phyloP scores from a whole-genome alignment of 2,329 filamentous ascomycete genomes.

The Arthrobotrys entomopaga region DNA sequence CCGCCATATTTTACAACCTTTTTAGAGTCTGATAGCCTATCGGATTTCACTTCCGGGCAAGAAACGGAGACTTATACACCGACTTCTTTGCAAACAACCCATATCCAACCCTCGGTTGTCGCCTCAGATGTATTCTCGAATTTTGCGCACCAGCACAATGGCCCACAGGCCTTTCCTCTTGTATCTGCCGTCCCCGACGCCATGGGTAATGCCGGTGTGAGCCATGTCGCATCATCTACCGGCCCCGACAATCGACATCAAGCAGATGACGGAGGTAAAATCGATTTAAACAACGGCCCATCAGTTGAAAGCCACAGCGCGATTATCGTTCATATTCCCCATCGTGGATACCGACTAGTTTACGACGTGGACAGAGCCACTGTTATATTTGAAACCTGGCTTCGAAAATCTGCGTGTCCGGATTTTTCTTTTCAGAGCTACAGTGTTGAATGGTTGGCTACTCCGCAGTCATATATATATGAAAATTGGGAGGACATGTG shows the following conservation, averaged over 20 bases:
- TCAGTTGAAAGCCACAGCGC: conserved; percentile 10
- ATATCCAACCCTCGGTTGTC: too few species aligned
- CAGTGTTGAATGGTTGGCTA: background rate
- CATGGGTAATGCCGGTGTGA: too few species aligned
- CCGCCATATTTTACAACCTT: too few species aligned
- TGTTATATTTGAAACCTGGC: conserved; percentile 7
- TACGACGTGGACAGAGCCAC: background rate
- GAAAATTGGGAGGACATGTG: background rate
- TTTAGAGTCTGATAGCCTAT: too few species aligned
- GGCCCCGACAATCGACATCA: conserved; percentile 22
- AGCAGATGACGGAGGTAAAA: conserved; percentile 17
- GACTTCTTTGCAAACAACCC: too few species aligned
- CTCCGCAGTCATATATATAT: too few species aligned
- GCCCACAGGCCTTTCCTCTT: background rate
- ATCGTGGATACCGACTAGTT: background rate
- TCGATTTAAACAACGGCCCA: conserved; percentile 8
- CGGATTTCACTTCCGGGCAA: too few species aligned
- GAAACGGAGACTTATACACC: too few species aligned
- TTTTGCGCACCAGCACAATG: background rate
- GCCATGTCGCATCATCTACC: background rate
- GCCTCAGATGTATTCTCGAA: too few species aligned
- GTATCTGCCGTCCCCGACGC: background rate
- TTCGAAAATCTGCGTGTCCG: background rate
- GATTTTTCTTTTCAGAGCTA: conserved; percentile 10
- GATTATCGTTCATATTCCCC: background rate